Percentiles rank a stretch among this genome's conserved stretches.
Conservation (phyloP, 2,329 filamentous ascomycete species). For the Triangularia setosa region DNA sequence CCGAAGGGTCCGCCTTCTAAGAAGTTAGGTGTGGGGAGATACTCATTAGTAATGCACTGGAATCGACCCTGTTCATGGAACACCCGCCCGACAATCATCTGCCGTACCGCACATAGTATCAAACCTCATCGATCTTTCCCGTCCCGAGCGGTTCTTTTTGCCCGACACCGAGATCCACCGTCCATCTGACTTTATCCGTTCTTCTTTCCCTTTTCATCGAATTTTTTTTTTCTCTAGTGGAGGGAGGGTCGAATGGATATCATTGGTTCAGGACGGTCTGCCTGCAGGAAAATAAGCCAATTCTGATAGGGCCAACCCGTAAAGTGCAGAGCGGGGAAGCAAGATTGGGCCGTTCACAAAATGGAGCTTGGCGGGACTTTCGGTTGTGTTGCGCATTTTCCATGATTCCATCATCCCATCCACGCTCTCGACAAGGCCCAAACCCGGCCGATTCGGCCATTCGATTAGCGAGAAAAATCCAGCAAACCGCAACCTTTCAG, state of each 20-base stretch:
- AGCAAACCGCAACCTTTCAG: slow-evolving; percentile 9
- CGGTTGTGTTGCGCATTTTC: not conserved
- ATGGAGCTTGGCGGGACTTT: not conserved
- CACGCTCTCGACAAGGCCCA: slow-evolving; percentile 5
- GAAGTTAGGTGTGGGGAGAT: not conserved
- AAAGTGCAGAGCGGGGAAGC: not conserved
- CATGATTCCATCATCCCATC: not conserved
- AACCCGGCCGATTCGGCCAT: slow-evolving; percentile 25
- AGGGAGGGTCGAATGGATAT: too few species aligned
- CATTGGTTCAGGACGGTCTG: not conserved
- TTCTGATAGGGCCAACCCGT: not conserved
- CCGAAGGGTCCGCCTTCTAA: too few species aligned
- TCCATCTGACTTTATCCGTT: not conserved
- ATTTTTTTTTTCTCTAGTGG: not conserved
- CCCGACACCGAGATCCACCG: not conserved
- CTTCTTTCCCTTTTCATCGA: not conserved
- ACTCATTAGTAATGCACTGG: not conserved
- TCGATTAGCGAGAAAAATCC: slow-evolving; percentile 27
- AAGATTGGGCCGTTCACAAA: not conserved
- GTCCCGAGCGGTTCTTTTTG: not conserved
- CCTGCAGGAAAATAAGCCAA: not conserved
- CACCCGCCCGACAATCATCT: not conserved
- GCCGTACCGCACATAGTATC: not conserved
- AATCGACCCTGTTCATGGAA: too few species aligned
- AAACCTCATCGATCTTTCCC: not conserved